Evolutionary conservation across 495 filamentous ascomycete genomes (phyloP), one percentile per base, ranked within the genome.

Genomic region (Pseudevernia furfuracea): DNA sequence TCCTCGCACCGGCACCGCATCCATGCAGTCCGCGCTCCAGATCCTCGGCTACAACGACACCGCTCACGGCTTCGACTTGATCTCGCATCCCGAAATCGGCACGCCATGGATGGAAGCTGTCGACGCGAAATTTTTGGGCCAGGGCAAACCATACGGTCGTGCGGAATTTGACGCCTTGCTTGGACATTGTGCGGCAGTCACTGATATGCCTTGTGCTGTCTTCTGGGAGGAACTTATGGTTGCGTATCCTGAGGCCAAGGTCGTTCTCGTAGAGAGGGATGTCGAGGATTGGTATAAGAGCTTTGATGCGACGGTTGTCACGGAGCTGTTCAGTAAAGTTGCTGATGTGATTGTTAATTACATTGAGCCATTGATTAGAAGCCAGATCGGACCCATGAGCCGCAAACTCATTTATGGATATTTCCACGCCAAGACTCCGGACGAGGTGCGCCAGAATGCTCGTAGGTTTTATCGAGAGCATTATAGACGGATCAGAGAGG

Each of bases 241-340:
- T 30, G 77, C 80, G 11, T 85, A 85, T 63, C 81, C 83, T 0
- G 77, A 84, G n/a, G 83, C 83, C 46, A 85, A 84, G 64, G 76
- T 85, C 14, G 71, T 85, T 19, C 71, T 85, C 10, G 79, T 78
- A 0, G 73, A 72, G 2, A 74, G 83, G 21, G 80, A 84, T 56
- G 65, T 74, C 6, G 76, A 79, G 11, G 70, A 63, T 10, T 83
- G 81, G 81, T 65, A 55, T 5, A 69, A 17, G 71, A 67, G 58
- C 34, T 55, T 55, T 5, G 52, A 55, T 34, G 52, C 21, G 7
- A 55, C 52, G 11, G 52, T 34, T 4, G 1, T 55, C 15, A 32
- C 30, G 14, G 52, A 34, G 30, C 30, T 55, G 6, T 55, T 55
- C n/a, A 34, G 30, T n/a, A 55, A 6, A 34, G 28, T 55, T 8